Evolutionary conservation across 768 basidiomycete genomes (phyloP), one percentile per base, ranked within the genome.

Genomic region (Podaxis sp.): DNA sequence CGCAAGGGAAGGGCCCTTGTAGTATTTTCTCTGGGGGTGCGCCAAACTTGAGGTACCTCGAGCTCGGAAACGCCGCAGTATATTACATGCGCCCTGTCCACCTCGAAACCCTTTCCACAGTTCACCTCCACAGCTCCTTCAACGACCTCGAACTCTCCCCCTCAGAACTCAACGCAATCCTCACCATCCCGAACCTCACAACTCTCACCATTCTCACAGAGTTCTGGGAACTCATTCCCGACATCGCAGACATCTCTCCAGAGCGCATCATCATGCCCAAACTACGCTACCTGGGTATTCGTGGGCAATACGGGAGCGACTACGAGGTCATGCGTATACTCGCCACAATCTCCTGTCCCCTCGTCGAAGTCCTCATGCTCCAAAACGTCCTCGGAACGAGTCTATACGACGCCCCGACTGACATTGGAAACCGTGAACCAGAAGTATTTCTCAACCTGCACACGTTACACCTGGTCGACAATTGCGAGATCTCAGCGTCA

Each of bases 171-270:
- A 16, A 55, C 37, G 23, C 59, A 11, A 16, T 61, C 13, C 42
- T 61, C 21, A 48, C 59, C 6, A 55, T 61, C 36, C 59, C 59
- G 14, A 61, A 54, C 32, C 59, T 61, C 16, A 55, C 59, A 1
- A 55, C 59, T 16, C 59, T 61, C 46, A 61, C 59, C 36, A 37
- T 61, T 38, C 59, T 61, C 32, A 54, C 59, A 18, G 59, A 61
- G 23, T 61, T 61, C 59, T 61, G 59, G 59, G 59, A 61, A 2
- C 59, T 61, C 52, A 55, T 61, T 47, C 52, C 59, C 32, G 53
- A 61, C 32, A 47, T 61, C 46, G 32, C 52, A 27, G 52, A 61
- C 11, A 61, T 61, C 44, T 54, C 52, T 7, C 32, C 44, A 4
- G 46, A 42, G 25, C 42, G 59, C 10, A 61, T 61, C 13, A 23